Evolutionary conservation across 2,329 filamentous ascomycete genomes (phyloP).

Genomic region (Diaporthe nobilis): DNA sequence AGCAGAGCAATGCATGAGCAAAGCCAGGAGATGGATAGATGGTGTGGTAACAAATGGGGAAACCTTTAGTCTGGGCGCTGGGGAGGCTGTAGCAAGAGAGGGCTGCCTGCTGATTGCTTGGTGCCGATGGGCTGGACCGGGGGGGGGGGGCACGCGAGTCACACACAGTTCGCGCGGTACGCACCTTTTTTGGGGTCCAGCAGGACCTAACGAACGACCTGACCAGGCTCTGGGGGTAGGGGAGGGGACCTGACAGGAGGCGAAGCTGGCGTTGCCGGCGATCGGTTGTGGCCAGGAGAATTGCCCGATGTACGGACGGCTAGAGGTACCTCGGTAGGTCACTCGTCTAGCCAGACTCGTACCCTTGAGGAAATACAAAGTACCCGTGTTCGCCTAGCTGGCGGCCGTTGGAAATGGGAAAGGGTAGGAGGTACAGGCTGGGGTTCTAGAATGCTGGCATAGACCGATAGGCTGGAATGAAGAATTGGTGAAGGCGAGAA

Average conservation of each 20-base stretch:
- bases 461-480: background rate
- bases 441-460: slow-evolving; percentile 32
- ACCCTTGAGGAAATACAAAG: slow-evolving; percentile 1
- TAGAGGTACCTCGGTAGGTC: background rate
- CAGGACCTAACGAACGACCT: slow-evolving; percentile 30
- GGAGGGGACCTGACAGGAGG: slow-evolving; percentile 8
- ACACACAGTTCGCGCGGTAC: slow-evolving; percentile 31
- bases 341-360: slow-evolving; percentile 1
- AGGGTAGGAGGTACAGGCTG: background rate
- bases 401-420: background rate
- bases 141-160: slow-evolving; percentile 33
- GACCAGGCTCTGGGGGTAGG: slow-evolving; percentile 5
- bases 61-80: slow-evolving; percentile 30
- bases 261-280: slow-evolving; percentile 32
- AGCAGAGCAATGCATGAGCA: slow-evolving; percentile 6
- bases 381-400: slow-evolving; percentile 29
- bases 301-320: slow-evolving; percentile 19
- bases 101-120: slow-evolving; percentile 29
- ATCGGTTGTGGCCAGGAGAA: slow-evolving; percentile 28
- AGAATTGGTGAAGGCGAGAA: slow-evolving; percentile 4
- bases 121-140: slow-evolving; percentile 21
- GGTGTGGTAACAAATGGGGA: slow-evolving; percentile 27
- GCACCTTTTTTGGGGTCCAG: slow-evolving; percentile 32
- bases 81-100: slow-evolving; percentile 19
- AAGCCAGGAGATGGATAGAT: slow-evolving; percentile 24